Evolutionary conservation across 768 basidiomycete species (phyloP).

Genomic region (Pisolithus microcarpus): DNA sequence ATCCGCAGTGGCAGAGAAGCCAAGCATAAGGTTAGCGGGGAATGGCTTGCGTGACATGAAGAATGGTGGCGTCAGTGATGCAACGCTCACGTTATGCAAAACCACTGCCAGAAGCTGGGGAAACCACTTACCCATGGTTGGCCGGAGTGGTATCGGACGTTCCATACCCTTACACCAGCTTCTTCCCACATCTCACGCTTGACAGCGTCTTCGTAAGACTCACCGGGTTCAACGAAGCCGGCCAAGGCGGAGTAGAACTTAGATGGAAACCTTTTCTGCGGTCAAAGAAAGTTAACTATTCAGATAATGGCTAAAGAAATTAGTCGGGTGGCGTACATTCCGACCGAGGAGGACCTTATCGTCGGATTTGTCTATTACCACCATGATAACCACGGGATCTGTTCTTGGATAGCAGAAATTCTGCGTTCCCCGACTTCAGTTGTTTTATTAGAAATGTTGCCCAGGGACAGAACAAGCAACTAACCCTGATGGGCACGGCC

Average conservation of each 20-base stretch:
- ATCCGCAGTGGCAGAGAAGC: slow-evolving; percentile 78
- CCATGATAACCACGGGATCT: slow-evolving; percentile 88
- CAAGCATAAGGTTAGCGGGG: slow-evolving; percentile 86
- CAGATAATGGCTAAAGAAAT: neutral
- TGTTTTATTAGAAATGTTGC: slow-evolving; percentile 9
- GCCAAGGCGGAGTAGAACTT: slow-evolving; percentile 86
- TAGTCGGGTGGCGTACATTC: slow-evolving; percentile 45
- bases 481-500: slow-evolving; percentile 68
- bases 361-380: slow-evolving; percentile 69
- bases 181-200: slow-evolving; percentile 94
- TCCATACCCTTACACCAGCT: slow-evolving; percentile 81
- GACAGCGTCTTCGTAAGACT: slow-evolving; percentile 92
- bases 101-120: neutral
- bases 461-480: slow-evolving; percentile 17
- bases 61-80: slow-evolving; percentile 1
- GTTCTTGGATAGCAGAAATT: slow-evolving; percentile 82
- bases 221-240: slow-evolving; percentile 92
- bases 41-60: slow-evolving; percentile 53
- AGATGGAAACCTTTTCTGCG: slow-evolving; percentile 55
- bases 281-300: neutral
- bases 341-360: slow-evolving; percentile 85
- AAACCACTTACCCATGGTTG: slow-evolving; percentile 69
- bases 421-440: slow-evolving; percentile 67
- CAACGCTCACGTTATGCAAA: neutral
- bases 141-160: slow-evolving; percentile 76